Evolutionary conservation across 768 basidiomycete genomes (phyloP), one percentile per base, ranked within the genome.

Genomic region (Naganishia vishniacii): DNA sequence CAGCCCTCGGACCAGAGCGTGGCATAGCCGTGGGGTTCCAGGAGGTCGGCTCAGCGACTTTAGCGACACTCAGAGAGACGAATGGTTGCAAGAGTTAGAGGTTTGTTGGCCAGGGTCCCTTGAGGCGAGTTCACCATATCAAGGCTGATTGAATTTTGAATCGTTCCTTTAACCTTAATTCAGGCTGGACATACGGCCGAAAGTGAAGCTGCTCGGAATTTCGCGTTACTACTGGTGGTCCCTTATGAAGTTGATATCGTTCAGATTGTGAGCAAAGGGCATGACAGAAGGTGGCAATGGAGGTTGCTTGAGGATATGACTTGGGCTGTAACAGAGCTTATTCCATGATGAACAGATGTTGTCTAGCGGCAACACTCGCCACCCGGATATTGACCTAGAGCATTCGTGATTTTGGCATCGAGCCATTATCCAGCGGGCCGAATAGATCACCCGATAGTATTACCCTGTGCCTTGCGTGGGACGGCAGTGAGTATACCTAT

Each of bases 231-330:
- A 20, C 9, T 63, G 40, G 48, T 63, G 26, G 42, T 42, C 12
- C 62, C 62, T 16, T 12, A 56, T 20, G 62, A 63, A 32, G 62
- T 63, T 16, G 62, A 63, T 51, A 44, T 63, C 3, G 62, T 63
- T 18, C 40, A 44, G 29, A 63, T 63, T 16, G 40, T 51, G 11
- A 20, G 28, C 18, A 37, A 18, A 18, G 62, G 62, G 9, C 28
- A 41, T 41, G 62, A 63, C 29, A 31, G 41, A 18, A 37, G 62
- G 28, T 51, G 41, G 46, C 59, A 60, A 28, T 60, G 59, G 59
- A 60, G 46, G 53, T 3, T 56, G 53, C 23, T 18, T 20, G 37
- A 41, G 18, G 53, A 56, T 41, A 25, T 56, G 53, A 8, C 53
- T 20, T 56, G 53, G 53, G 20, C 32, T 25, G 53, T 56, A 11